Evolutionary conservation across 1,139 yeast genomes (phyloP).

Genomic region (Magnusiomyces suaveolens): DNA sequence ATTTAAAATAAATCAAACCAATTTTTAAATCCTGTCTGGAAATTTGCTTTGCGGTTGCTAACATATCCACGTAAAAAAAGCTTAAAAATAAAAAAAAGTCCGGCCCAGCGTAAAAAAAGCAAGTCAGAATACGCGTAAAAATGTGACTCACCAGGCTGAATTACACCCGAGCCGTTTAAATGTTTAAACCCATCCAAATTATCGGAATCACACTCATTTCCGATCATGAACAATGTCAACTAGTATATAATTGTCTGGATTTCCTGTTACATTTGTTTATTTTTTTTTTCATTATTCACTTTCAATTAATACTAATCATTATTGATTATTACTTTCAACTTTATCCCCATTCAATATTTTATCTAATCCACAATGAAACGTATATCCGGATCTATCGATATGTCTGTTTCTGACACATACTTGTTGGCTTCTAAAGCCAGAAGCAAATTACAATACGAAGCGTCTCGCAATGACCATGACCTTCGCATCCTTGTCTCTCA

Average conservation of each 20-base stretch:
- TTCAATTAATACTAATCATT: too few species aligned
- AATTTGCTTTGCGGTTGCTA: too few species aligned
- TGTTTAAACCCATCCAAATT: not conserved
- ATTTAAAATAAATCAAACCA: too few species aligned
- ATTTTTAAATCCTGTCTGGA: too few species aligned
- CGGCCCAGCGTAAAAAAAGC: not conserved
- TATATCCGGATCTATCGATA: slow-evolving; percentile 9
- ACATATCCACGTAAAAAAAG: too few species aligned
- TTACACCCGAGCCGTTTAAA: not conserved
- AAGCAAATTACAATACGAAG: slow-evolving; percentile 57
- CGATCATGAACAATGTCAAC: not conserved
- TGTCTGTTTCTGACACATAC: slow-evolving; percentile 48
- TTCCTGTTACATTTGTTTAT: not conserved
- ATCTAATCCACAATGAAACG: too few species aligned
- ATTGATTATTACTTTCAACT: too few species aligned
- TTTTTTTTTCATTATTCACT: not conserved
- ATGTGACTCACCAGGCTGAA: not conserved
- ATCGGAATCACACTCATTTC: not conserved
- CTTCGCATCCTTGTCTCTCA: slow-evolving; percentile 59
- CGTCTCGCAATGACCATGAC: slow-evolving; percentile 49
- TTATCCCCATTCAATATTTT: too few species aligned
- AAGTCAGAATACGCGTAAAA: not conserved
- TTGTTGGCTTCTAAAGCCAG: slow-evolving; percentile 61
- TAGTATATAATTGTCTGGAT: not conserved
- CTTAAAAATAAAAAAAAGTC: not conserved